Base-by-base conservation (phyloP, 768 basidiomycete genomes). In the Rhizopogon roseolus region DNA sequence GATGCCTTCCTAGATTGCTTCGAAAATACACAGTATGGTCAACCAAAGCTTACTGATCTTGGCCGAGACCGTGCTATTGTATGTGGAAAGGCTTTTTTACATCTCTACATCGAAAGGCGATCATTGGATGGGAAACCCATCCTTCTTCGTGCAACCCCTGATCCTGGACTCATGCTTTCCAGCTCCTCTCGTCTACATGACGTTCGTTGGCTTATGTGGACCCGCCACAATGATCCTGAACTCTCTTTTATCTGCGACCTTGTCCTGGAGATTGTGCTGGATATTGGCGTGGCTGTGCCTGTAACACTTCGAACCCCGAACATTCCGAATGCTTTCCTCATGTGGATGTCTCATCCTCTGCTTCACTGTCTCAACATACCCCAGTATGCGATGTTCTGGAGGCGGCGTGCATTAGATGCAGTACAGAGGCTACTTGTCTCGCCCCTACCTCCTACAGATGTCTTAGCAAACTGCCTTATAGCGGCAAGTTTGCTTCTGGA, bases 71-170 rank as follows among this genome's bases (percentile, higher is more conserved):
- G 53, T n/a, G 50, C 52, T 16, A 17, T 54, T 27, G 50, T 41
- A 34, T 55, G 54, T 32, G 54, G 52, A 16, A 55, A 45, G 44
- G 54, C 54, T 11, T 43, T 55, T 17, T 25, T 53, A n/a, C 28
- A 41, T 25, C 29, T 55, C 11, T 44, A 42, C 16, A 38, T 54
- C 34, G 41, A 53, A 36, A 27, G 54, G n/a, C 50, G 32, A 16
- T 40, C 48, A 27, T 41, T 54, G 27, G 53, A 52, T 11, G 38
- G 22, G 29, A 49, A 25, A 41, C 53, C 53, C 16, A 9, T 25
- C 19, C 8, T 50, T 32, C 39, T 22, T 25, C 48, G 29, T 14
- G 29, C n/a, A 6, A 19, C 27, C 17, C 39, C 49, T 17, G 49
- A 54, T 29, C 37, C 39, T 29, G 38, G 29, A 44, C 28, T 50